Percentiles rank a stretch among this genome's conserved stretches.
Evolutionary conservation across 2,329 filamentous ascomycete species (phyloP).

Genomic region (Fusarium sp.): DNA sequence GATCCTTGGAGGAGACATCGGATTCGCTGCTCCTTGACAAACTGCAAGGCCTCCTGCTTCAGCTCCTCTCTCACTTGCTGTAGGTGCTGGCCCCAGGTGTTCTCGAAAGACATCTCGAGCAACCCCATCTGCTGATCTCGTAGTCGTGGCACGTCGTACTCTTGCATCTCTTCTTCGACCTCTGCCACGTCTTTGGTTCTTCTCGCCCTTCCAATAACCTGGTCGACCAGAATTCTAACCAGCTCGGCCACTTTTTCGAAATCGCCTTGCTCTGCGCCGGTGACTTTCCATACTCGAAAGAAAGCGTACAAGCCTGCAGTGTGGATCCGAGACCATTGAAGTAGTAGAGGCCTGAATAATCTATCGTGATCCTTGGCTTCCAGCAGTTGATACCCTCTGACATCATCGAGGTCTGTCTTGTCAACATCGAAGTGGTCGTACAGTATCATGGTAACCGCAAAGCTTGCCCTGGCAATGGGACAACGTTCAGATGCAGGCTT

Average conservation of each 20-base stretch:
- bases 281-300: constrained; percentile 91
- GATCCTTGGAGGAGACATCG: constrained; percentile 86
- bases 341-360: constrained; percentile 83
- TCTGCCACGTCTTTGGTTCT: constrained; percentile 86
- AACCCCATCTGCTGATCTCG: constrained; percentile 93
- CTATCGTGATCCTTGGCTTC: constrained; percentile 85
- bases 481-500: constrained; percentile 77
- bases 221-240: constrained; percentile 87
- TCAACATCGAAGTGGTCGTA: constrained; percentile 98
- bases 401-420: constrained; percentile 80
- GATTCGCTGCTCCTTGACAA: constrained; percentile 96
- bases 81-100: constrained; percentile 91
- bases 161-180: constrained; percentile 86
- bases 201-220: constrained; percentile 82
- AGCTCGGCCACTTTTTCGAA: constrained; percentile 94
- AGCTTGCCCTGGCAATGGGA: constrained; percentile 84
- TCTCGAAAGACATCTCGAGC: constrained; percentile 89
- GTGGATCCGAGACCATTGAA: constrained; percentile 94
- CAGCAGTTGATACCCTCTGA: constrained; percentile 76
- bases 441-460: constrained; percentile 85
- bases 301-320: constrained; percentile 86
- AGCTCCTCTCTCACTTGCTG: constrained; percentile 91
- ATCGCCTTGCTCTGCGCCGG: constrained; percentile 83
- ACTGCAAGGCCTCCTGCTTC: constrained; percentile 89
- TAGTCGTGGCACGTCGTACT: constrained; percentile 81